Conservation (phyloP, 192 early-diverging fungal species). For the Entomortierella beljakovae region DNA sequence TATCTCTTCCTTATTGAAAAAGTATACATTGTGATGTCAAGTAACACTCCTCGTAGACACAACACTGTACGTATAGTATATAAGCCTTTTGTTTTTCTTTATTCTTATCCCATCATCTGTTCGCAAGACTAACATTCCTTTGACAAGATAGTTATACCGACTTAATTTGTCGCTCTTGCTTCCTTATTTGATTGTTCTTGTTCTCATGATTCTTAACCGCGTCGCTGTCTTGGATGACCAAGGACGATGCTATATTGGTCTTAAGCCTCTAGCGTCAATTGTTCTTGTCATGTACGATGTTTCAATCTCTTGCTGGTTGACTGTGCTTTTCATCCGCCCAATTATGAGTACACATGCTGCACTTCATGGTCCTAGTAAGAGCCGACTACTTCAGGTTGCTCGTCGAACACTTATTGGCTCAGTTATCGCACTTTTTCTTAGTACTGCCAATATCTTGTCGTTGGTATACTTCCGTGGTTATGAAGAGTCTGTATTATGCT, state of each 20-base stretch:
- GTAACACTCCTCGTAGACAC: too few relatives aligned
- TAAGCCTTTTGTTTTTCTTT: too few relatives aligned
- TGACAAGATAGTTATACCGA: too few relatives aligned
- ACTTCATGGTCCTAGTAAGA: constrained; percentile 43
- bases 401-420: constrained; percentile 56
- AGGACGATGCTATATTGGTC: constrained; percentile 32
- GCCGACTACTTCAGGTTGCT: constrained; percentile 49
- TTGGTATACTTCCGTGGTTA: constrained; percentile 52
- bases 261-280: constrained; percentile 37
- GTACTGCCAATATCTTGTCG: constrained; percentile 56
- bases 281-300: constrained; percentile 45
- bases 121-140: too few relatives aligned
- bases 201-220: constrained; percentile 17
- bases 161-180: too few relatives aligned
- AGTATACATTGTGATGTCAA: too few relatives aligned
- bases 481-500: constrained; percentile 57
- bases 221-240: constrained; percentile 30
- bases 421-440: constrained; percentile 54
- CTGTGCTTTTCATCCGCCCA: constrained; percentile 43
- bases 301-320: constrained; percentile 46
- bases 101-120: too few relatives aligned
- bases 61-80: too few relatives aligned
- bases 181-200: too few relatives aligned
- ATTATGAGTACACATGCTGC: constrained; percentile 40
- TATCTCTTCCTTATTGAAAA: too few relatives aligned